Percentiles rank a stretch among this genome's conserved stretches.
These are phyloP conservation scores for Echium plantagineum DNA, from an alignment of 257 asterid genomes.

Conservation along the genomic window DNA sequence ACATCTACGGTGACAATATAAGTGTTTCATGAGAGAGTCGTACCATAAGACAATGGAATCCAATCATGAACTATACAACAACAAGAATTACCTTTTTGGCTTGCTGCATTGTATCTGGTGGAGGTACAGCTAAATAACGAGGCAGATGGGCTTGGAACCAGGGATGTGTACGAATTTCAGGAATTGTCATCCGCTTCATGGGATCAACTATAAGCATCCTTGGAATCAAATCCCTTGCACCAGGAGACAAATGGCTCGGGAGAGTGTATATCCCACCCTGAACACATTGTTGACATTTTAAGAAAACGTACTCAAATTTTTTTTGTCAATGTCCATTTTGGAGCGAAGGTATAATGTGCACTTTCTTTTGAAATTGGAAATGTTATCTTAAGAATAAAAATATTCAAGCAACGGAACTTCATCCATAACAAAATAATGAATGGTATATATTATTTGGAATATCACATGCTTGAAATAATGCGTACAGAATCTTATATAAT, in stretches of 20 bases:
- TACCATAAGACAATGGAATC: no score
- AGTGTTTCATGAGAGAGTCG: no score
- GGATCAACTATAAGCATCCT: constrained; percentile 56
- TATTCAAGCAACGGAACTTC: no score
- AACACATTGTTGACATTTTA: background rate
- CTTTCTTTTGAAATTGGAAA: no score
- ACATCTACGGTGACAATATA: no score
- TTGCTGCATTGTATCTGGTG: constrained; percentile 15
- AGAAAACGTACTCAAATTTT: background rate
- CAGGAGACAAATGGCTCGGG: constrained; percentile 31
- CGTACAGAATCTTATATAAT: no score
- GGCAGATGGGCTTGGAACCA: constrained; percentile 46
- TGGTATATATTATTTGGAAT: background rate
- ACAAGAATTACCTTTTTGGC: constrained; percentile 20
- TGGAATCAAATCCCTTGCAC: constrained; percentile 45
- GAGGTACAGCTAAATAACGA: constrained; percentile 29
- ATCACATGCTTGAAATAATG: background rate
- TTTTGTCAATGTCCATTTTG: no score
- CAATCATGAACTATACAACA: background rate
- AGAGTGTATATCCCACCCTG: constrained; percentile 42
- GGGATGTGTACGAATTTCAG: constrained; percentile 46
- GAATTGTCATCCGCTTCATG: constrained; percentile 47
- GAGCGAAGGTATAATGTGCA: no score
- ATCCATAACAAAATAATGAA: no score
- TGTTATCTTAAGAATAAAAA: no score